These are phyloP conservation scores for Balansia obtecta DNA, from an alignment of 2,329 filamentous ascomycete species.

Conservation along the genomic window DNA sequence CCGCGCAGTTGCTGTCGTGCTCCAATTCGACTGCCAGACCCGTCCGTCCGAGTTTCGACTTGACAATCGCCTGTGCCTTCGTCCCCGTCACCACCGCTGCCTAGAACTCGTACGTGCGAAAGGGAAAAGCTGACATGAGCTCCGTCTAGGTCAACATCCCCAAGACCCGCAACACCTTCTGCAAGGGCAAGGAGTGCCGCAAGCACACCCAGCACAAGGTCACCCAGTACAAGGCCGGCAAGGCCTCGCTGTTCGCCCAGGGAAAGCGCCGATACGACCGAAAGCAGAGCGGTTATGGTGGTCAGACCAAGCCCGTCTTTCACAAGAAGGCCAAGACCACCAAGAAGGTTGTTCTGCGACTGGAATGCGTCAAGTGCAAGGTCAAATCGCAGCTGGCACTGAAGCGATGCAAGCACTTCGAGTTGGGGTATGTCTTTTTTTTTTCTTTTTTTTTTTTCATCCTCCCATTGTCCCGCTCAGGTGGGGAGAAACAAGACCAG, in stretches of 20 bases:
- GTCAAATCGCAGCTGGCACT: slow-evolving; percentile 93
- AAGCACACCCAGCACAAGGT: slow-evolving; percentile 89
- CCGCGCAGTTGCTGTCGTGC: not conserved
- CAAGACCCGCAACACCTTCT: slow-evolving; percentile 95
- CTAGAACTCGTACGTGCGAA: not conserved
- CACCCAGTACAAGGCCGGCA: slow-evolving; percentile 94
- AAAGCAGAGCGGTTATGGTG: slow-evolving; percentile 99
- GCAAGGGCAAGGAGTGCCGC: slow-evolving; percentile 90
- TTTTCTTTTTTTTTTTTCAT: not conserved
- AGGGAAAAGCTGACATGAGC: slow-evolving; percentile 4
- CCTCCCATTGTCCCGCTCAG: not conserved
- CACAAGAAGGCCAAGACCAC: slow-evolving; percentile 99
- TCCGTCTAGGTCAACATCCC: slow-evolving; percentile 79
- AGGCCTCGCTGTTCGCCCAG: slow-evolving; percentile 93
- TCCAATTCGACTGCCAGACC: not conserved
- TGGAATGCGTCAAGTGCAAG: slow-evolving; percentile 98
- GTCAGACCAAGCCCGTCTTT: slow-evolving; percentile 99
- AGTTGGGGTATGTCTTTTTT: slow-evolving; percentile 69
- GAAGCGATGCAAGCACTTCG: slow-evolving; percentile 99
- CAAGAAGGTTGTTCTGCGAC: slow-evolving; percentile 98
- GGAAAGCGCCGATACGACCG: slow-evolving; percentile 99
- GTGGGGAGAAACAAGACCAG: slow-evolving; percentile 22
- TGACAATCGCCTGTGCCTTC: not conserved
- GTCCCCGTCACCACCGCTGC: not conserved
- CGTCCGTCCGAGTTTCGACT: not conserved